Evolutionary conservation across 495 filamentous ascomycete genomes (phyloP), one percentile per base, ranked within the genome.

Genomic region (Annulohypoxylon moriforme): DNA sequence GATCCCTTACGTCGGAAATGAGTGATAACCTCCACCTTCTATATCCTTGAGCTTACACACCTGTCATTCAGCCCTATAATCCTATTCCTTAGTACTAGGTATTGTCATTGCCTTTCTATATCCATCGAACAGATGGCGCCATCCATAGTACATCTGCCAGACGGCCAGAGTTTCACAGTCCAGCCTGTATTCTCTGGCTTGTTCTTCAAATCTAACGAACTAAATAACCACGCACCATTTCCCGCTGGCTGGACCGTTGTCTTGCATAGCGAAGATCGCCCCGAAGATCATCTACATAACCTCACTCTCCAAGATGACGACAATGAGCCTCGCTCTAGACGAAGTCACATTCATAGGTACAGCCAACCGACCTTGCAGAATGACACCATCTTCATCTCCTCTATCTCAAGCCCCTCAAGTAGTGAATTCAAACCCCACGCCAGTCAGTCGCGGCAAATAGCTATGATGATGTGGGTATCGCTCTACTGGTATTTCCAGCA

Each of bases 401-500:
- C 92, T 64, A 95, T 97, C 70, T 94, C 93, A 52, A 94, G 89
- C 68, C 93, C 94, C 0, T 91, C 90, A 52, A 91, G 83, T 72
- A 87, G 77, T 72, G 93, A 97, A 50, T 96, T 90, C 85, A 93
- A 92, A 71, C 89, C 93, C 0, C 85, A 88, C 10, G 87, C 80
- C 25, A 96, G 93, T 50, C 93, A 92, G 0, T 94, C 93, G 0
- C 84, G 94, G 33, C 92, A 94, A 80, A 90, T 97, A 64, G 94
- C 94, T 64, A 92, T 97, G 92, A 95, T 97, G 93, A 87, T 98
- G 6, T 99, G 95, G 94, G 89, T 93, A 27, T 94, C 93, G 1
- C 81, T 98, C 33, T 96, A 91, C 80, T 98, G 96, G 96, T 99
- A 98, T 81, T 99, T 98, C 77, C 94, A 98, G 76, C 91, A 93